Base-by-base conservation (phyloP, 768 basidiomycete genomes). In the Rhizopogon vinicolor region DNA sequence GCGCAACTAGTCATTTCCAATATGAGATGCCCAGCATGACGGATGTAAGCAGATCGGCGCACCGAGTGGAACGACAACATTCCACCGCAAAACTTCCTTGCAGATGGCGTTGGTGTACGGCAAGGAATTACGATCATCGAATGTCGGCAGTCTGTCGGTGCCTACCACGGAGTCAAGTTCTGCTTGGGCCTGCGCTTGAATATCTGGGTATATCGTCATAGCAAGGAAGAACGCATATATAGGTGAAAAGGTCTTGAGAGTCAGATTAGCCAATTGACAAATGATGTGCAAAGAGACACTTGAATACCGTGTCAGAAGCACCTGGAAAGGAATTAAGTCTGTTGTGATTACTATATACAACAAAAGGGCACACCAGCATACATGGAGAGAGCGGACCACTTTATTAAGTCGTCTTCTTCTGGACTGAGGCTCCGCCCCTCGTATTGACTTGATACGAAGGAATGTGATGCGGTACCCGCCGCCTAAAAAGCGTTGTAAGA, bases 191-290 rank as follows among this genome's bases (percentile, higher is more conserved):
- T 51, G 56, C 7, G 31, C 43, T 3, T 50, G 14, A 13, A 55
- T 43, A 0, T 62, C 51, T 0, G 63, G 58, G 25, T 50, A 56
- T 7, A 56, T 14, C 7, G 33, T 53, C 61, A 63, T 63, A 2
- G 51, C 63, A 18, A 65, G 60, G 55, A 65, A 62, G 33, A 65
- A 65, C 0, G 55, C 57, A 6, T 39, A 55, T 35, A 60, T 19
- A 10, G 51, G 12, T 14, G 54, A 56, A 1, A 57, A 31, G 3
- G 42, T 62, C 62, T 58, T 19, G 63, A 33, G 75, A 18, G 44
- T 28, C 52, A 3, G 7, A 33, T 35, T 12, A 22, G 4, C 19
- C 4, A 16, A 33, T 77, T 67, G 16, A 70, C 71, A 6, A 3
- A 35, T 33, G 25, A 16, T n/a, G n/a, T n/a, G n/a, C 22, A 6